Conservation (phyloP, 2,329 filamentous ascomycete genomes). For the Hymenoscyphus scutula region DNA sequence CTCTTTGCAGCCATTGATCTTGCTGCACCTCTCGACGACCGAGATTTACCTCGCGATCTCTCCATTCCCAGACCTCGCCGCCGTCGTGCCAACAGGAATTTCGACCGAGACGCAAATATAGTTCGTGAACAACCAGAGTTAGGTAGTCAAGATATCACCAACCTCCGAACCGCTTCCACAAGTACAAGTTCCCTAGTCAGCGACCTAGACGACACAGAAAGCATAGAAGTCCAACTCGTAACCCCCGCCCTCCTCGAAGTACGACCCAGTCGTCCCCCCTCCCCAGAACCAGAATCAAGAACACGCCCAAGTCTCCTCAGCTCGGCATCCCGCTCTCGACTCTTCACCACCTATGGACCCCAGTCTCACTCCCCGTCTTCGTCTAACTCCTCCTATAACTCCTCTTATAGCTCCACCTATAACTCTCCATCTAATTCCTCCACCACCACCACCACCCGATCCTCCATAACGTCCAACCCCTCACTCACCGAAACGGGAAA, state of each 20-base stretch:
- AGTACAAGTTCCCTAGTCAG: conserved; percentile 3
- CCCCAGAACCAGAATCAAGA: conserved; percentile 3
- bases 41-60: conserved; percentile 61
- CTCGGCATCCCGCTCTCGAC: conserved; percentile 7
- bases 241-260: conserved; percentile 8
- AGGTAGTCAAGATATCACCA: conserved; percentile 26
- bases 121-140: conserved; percentile 29
- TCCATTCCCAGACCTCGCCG: conserved; percentile 49
- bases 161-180: conserved; percentile 13
- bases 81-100: conserved; percentile 12
- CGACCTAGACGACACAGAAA: conserved; percentile 10
- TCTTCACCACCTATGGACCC: conserved; percentile 9
- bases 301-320: conserved; percentile 6
- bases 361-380: conserved; percentile 12
- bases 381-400: background rate
- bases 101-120: conserved; percentile 17
- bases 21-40: conserved; percentile 67
- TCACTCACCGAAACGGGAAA: conserved; percentile 42
- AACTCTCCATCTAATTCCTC: conserved; percentile 3
- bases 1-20: conserved; percentile 74
- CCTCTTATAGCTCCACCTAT: too few relatives aligned
- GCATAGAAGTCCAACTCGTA: conserved; percentile 10
- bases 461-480: conserved; percentile 21
- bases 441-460: conserved; percentile 13
- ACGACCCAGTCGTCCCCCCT: conserved; percentile 3